These are phyloP conservation scores for Tieghemiomyces parasiticus DNA, from an alignment of 192 early-diverging fungal genomes.

Conservation along the genomic window DNA sequence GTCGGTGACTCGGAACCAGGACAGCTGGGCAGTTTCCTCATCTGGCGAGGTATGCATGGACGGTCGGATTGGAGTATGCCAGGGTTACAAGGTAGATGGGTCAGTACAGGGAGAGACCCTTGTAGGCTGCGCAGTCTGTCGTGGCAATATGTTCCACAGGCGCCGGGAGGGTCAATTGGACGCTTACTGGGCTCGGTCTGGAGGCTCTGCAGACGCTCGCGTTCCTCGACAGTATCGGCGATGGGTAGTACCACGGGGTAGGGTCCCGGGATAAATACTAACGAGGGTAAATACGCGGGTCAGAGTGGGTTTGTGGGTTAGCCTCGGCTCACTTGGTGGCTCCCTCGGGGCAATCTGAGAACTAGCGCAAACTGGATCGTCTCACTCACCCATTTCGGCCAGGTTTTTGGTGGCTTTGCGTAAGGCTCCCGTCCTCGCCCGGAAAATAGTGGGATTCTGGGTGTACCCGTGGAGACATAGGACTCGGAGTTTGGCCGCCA, in stretches of 20 bases:
- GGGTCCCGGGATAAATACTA: not conserved
- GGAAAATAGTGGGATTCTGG: constrained; percentile 24
- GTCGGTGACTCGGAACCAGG: not conserved
- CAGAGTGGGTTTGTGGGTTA: not conserved
- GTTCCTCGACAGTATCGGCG: not conserved
- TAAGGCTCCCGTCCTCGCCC: constrained; percentile 22
- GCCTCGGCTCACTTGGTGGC: not conserved
- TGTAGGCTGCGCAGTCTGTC: not conserved
- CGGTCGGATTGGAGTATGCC: not conserved
- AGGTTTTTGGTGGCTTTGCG: constrained; percentile 14
- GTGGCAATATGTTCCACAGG: not conserved
- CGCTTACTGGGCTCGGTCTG: not conserved
- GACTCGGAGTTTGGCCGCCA: constrained; percentile 15
- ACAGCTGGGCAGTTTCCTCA: not conserved
- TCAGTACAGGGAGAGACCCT: not conserved
- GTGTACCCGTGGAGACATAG: constrained; percentile 31
- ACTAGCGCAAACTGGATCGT: not conserved
- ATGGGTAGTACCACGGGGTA: not conserved
- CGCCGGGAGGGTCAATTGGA: not conserved
- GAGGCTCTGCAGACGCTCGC: not conserved
- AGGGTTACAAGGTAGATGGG: not conserved
- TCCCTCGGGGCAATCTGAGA: no score
- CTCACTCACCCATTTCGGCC: constrained; percentile 10
- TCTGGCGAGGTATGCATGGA: not conserved
- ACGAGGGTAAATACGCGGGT: not conserved